Conservation (phyloP, 108 stramenopile species). For the Nannochloropsis salina region DNA sequence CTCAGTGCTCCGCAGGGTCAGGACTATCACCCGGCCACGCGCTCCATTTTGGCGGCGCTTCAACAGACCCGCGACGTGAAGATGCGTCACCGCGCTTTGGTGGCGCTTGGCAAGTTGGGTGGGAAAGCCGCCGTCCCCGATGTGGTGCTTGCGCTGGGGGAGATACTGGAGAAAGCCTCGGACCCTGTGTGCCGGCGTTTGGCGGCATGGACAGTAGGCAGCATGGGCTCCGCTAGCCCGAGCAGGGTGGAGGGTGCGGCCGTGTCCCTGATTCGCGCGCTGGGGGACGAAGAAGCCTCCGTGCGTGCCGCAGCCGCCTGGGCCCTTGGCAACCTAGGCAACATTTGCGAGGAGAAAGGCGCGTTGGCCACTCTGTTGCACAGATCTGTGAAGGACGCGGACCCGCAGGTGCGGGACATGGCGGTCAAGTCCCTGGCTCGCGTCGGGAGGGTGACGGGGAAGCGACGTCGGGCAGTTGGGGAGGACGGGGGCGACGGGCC, state of each 20-base stretch:
- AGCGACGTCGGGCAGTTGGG: neutral
- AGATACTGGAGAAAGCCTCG: neutral
- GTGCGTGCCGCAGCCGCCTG: neutral
- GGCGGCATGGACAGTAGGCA: neutral
- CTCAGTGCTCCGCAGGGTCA: neutral
- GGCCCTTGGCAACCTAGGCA: neutral
- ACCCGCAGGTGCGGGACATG: neutral
- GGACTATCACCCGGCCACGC: neutral
- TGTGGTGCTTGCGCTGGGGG: neutral
- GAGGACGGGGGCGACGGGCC: neutral
- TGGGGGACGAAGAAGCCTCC: neutral
- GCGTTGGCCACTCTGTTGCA: neutral
- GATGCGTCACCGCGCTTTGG: neutral
- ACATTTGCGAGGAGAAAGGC: neutral
- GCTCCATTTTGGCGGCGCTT: neutral
- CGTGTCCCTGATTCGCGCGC: neutral
- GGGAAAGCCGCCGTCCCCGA: neutral
- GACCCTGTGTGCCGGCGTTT: neutral
- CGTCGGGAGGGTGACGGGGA: neutral
- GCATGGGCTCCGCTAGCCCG: neutral
- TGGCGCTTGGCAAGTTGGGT: neutral
- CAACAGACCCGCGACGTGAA: neutral
- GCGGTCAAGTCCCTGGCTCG: neutral
- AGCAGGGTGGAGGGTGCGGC: neutral
- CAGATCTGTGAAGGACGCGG: constrained; percentile 2